These are phyloP conservation scores for Magnaporthiopsis rhizophila DNA, from an alignment of 2,329 filamentous ascomycete genomes.

Conservation along the genomic window DNA sequence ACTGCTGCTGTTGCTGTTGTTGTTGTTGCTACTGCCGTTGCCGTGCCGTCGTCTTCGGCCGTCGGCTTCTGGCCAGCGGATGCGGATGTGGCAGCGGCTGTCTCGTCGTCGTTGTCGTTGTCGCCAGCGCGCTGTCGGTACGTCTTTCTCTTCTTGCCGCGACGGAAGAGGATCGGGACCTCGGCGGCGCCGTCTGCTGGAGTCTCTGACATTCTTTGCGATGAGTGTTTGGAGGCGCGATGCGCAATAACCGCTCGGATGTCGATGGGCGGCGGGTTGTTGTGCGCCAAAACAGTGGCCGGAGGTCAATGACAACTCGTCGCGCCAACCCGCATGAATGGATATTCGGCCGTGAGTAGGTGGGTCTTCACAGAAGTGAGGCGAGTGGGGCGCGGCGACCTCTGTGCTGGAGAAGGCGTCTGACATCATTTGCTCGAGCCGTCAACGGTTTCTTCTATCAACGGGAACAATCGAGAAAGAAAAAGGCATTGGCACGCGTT, in stretches of 20 bases:
- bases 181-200: slow-evolving; percentile 10
- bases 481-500: background rate
- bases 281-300: background rate
- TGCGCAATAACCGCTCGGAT: background rate
- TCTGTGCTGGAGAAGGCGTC: background rate
- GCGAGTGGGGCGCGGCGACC: background rate
- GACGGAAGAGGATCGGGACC: slow-evolving; percentile 42
- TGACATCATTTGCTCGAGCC: background rate
- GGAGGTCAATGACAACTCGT: too few species aligned
- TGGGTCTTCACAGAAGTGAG: too few species aligned
- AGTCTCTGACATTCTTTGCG: background rate
- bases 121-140: slow-evolving; percentile 40
- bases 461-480: background rate
- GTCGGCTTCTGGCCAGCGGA: background rate
- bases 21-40: slow-evolving; percentile 10
- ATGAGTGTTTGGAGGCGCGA: background rate
- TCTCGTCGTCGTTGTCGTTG: background rate
- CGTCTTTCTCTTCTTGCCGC: slow-evolving; percentile 51
- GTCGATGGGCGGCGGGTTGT: background rate
- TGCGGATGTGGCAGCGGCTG: background rate
- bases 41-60: background rate
- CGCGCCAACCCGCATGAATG: too few species aligned
- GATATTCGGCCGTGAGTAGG: too few species aligned
- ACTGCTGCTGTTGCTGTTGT: slow-evolving; percentile 4
- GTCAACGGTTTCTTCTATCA: background rate